A percentile compares a stretch with the other conserved stretches of the same genome.
phyloP scores from a whole-genome alignment of 2,329 filamentous ascomycete species.

The Sclerotinia nivalis region DNA sequence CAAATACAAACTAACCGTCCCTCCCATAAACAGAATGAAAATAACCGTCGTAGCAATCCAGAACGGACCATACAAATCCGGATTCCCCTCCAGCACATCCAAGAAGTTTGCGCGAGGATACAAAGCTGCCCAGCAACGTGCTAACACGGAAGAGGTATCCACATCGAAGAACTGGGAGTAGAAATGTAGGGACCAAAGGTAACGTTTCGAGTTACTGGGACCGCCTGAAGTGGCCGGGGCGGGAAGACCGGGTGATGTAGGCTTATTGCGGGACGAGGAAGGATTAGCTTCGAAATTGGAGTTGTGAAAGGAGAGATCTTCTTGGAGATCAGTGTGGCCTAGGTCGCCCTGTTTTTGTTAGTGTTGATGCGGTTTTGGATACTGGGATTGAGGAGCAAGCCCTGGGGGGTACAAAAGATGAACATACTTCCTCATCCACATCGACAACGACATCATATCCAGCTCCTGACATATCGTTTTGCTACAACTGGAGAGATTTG shows the following conservation, averaged over 20 bases:
- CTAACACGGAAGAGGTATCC: conserved; percentile 85
- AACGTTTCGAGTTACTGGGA: conserved; percentile 67
- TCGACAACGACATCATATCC: conserved; percentile 99
- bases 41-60: conserved; percentile 99
- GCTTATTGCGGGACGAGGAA: conserved; percentile 46
- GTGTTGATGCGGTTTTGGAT: conserved; percentile 19
- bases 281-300: conserved; percentile 73
- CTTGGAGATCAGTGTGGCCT: conserved; percentile 95
- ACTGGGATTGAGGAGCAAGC: conserved; percentile 1
- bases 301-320: conserved; percentile 98
- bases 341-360: conserved; percentile 74
- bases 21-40: conserved; percentile 90
- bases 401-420: neutral
- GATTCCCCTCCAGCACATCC: conserved; percentile 94
- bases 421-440: conserved; percentile 84
- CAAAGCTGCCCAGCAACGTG: conserved; percentile 83
- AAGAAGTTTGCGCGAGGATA: conserved; percentile 94
- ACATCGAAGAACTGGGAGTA: conserved; percentile 99
- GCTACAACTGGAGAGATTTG: conserved; percentile 1
- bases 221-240: conserved; percentile 56
- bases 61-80: conserved; percentile 93
- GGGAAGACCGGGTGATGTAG: conserved; percentile 51
- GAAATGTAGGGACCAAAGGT: conserved; percentile 89
- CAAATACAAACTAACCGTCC: conserved; percentile 91
- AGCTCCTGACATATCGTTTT: conserved; percentile 47